phyloP scores from a whole-genome alignment of 208 protist species.

The Vickermania spadyakhi region DNA sequence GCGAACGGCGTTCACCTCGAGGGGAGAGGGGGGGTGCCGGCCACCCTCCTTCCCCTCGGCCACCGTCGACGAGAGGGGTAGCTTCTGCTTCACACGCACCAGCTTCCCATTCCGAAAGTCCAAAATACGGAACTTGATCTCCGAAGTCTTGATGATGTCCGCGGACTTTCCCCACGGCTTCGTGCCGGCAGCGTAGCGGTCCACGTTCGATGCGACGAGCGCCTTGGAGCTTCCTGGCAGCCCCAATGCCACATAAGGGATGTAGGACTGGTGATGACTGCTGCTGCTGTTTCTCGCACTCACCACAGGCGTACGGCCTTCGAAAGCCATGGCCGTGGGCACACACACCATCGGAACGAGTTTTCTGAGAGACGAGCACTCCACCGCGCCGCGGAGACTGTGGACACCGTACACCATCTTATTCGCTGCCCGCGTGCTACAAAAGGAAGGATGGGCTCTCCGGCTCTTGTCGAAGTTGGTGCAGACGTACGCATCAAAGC shows the following conservation, averaged over 20 bases:
- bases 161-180: conserved; percentile 31
- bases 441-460: conserved; percentile 34
- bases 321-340: conserved; percentile 7
- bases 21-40: not conserved
- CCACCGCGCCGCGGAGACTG: conserved; percentile 27
- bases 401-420: conserved; percentile 68
- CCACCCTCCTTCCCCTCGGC: too few relatives aligned
- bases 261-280: not conserved
- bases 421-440: conserved; percentile 51
- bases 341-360: conserved; percentile 49
- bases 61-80: not conserved
- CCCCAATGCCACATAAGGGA: conserved; percentile 24
- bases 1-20: too few relatives aligned
- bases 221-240: conserved; percentile 47
- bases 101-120: conserved; percentile 13
- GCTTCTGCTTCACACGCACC: not conserved
- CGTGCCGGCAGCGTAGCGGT: conserved; percentile 59
- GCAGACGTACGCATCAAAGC: conserved; percentile 71
- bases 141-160: conserved; percentile 3
- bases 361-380: conserved; percentile 30
- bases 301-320: not conserved
- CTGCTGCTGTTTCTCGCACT: not conserved
- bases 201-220: conserved; percentile 72
- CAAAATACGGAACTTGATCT: conserved; percentile 31
- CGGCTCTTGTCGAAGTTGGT: conserved; percentile 48